Evolutionary conservation across 345 rosid genomes (phyloP), one percentile per base, ranked within the genome.

Genomic region (Triadica sebifera): DNA sequence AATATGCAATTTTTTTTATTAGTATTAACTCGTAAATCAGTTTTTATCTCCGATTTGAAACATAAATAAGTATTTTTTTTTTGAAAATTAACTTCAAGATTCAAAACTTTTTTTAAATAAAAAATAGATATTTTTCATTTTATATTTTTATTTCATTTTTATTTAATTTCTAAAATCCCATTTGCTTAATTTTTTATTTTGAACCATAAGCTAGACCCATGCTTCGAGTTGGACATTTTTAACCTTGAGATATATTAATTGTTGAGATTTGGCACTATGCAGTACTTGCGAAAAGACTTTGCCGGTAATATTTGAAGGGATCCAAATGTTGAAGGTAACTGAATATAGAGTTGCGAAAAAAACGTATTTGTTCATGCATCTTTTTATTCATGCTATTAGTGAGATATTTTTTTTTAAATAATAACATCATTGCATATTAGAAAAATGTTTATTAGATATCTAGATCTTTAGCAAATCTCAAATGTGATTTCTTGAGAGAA

Each of bases 261-360:
- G 8, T 52, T 59, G 37, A 34, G 58, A 17, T 52, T 63, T 8
- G 17, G 34, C 24, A 20, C 74, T 69, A 37, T 87, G 88, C 87
- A 94, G 98, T 94, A 89, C 79, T 76, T 87, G 75, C 84, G 79
- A n/a, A 25, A 83, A 89, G 66, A 93, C 99, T 63, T 62, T 90
- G 74, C 79, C 89, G 20, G 82, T 95, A 70, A 86, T 86, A 22
- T 93, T 90, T 84, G 98, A 93, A 88, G 97, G 97, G 62, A 52
- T 95, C 80, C 88, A 90, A 81, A 92, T 95, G 97, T 89, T 95
- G 53, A 89, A 89, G 93, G 97, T 94, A 83, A 71, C 15, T 41
- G 37, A 34, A 45, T 12, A 37, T 17, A 39, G 12, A 45, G 24
- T 67, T 43, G 17, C 22, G 29, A n/a, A n/a, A 29, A 34, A 51